These are phyloP conservation scores for Yamadazyma ubonensis DNA, from an alignment of 805 yeast genomes.

Conservation along the genomic window DNA sequence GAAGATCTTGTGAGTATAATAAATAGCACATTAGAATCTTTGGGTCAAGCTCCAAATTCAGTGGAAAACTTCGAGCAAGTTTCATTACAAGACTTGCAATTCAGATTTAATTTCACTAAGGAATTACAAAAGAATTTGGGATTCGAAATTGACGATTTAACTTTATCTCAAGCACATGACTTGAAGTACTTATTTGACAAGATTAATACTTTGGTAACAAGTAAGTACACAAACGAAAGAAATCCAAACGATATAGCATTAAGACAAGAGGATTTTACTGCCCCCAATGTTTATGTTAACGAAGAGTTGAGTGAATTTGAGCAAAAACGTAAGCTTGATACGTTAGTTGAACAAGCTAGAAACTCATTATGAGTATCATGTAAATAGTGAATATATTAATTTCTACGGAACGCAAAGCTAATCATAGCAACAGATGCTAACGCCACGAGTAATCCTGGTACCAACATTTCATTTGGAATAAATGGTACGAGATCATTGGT, in stretches of 20 bases:
- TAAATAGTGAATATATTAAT: conserved; percentile 14
- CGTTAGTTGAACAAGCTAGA: conserved; percentile 48
- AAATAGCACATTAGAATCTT: conserved; percentile 23
- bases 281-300: conserved; percentile 57
- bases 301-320: conserved; percentile 47
- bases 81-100: conserved; percentile 41
- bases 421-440: conserved; percentile 59
- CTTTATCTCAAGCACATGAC: conserved; percentile 41
- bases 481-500: conserved; percentile 45
- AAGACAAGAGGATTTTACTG: conserved; percentile 51
- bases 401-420: conserved; percentile 53
- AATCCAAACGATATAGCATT: conserved; percentile 76
- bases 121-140: conserved; percentile 48
- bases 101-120: conserved; percentile 51
- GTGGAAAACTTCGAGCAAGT: conserved; percentile 15
- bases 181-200: conserved; percentile 39
- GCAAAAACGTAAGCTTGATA: conserved; percentile 45
- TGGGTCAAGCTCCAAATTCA: conserved; percentile 18
- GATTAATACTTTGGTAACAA: conserved; percentile 38
- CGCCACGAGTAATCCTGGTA: conserved; percentile 63
- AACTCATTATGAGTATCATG: conserved; percentile 14
- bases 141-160: conserved; percentile 52
- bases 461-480: conserved; percentile 55
- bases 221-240: conserved; percentile 54
- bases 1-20: conserved; percentile 26